Conservation (phyloP, 768 basidiomycete species). For the Podaxis pistillaris region DNA sequence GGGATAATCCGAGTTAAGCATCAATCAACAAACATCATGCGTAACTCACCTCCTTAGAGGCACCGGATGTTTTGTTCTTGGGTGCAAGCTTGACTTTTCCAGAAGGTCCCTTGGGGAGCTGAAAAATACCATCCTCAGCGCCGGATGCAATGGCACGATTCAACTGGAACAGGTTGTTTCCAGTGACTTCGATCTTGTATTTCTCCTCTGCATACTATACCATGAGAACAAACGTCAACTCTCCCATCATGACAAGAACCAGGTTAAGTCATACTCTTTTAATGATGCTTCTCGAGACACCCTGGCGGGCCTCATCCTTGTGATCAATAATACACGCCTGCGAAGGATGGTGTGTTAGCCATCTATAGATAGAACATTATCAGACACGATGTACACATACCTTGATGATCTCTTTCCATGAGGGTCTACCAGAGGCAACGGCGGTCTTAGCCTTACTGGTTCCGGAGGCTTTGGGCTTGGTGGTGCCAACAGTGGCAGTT, state of each 20-base stretch:
- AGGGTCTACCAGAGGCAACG: conserved; percentile 34
- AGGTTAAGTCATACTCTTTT: conserved; percentile 63
- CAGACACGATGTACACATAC: conserved; percentile 26
- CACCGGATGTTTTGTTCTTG: conserved; percentile 43
- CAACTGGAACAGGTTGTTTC: conserved; percentile 68
- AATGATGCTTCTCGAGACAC: conserved; percentile 74
- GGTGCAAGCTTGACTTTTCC: conserved; percentile 67
- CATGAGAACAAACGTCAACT: conserved; percentile 18
- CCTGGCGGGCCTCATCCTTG: conserved; percentile 63
- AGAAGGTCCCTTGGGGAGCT: conserved; percentile 42
- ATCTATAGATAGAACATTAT: background rate
- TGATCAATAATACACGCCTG: conserved; percentile 73
- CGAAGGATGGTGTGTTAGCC: conserved; percentile 1
- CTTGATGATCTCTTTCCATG: conserved; percentile 57
- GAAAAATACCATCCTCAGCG: conserved; percentile 45
- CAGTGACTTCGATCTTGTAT: conserved; percentile 71
- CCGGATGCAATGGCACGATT: conserved; percentile 72
- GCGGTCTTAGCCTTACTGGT: conserved; percentile 28
- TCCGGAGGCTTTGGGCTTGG: conserved; percentile 31
- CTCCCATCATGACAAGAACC: background rate
- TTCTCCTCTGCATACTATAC: conserved; percentile 77
- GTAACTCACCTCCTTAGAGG: conserved; percentile 58
- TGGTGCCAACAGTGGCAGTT: conserved; percentile 26
- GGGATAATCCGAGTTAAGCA: conserved; percentile 12
- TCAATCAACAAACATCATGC: conserved; percentile 3